Evolutionary conservation across 352 stramenopile species (phyloP).

Genomic region (Elongisporangium undulatum): DNA sequence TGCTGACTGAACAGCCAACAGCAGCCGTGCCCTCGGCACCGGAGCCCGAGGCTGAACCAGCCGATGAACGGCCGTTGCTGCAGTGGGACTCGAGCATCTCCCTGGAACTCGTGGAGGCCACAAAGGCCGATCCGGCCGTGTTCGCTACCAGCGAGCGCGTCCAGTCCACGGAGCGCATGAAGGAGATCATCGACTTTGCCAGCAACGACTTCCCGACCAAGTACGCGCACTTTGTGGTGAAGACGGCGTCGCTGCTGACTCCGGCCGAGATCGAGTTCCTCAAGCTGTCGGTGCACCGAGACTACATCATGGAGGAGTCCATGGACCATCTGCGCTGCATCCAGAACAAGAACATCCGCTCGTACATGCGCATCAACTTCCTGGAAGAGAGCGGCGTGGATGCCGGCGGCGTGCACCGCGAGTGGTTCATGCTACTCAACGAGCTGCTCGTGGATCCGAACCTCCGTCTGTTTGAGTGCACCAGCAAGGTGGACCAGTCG

Average conservation of each 20-base stretch:
- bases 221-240: constrained; percentile 73
- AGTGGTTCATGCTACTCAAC: constrained; percentile 91
- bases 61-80: not conserved
- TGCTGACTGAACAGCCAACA: not conserved
- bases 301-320: constrained; percentile 65
- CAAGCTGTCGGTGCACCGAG: constrained; percentile 58
- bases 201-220: constrained; percentile 64
- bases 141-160: constrained; percentile 21
- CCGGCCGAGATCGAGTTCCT: constrained; percentile 65
- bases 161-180: constrained; percentile 26
- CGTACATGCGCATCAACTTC: constrained; percentile 86
- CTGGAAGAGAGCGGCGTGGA: constrained; percentile 82
- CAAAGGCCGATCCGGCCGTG: constrained; percentile 12
- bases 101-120: constrained; percentile 24
- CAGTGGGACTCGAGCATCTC: not conserved
- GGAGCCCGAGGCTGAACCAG: not conserved
- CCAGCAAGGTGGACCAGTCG: constrained; percentile 51
- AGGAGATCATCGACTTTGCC: constrained; percentile 33
- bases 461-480: constrained; percentile 49
- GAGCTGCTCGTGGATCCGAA: constrained; percentile 41
- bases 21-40: not conserved
- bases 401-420: constrained; percentile 83
- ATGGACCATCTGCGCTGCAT: constrained; percentile 65
- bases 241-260: constrained; percentile 51
- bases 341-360: constrained; percentile 48